These are phyloP conservation scores for Huntiella moniliformis DNA, from an alignment of 2,329 filamentous ascomycete genomes.

Conservation along the genomic window DNA sequence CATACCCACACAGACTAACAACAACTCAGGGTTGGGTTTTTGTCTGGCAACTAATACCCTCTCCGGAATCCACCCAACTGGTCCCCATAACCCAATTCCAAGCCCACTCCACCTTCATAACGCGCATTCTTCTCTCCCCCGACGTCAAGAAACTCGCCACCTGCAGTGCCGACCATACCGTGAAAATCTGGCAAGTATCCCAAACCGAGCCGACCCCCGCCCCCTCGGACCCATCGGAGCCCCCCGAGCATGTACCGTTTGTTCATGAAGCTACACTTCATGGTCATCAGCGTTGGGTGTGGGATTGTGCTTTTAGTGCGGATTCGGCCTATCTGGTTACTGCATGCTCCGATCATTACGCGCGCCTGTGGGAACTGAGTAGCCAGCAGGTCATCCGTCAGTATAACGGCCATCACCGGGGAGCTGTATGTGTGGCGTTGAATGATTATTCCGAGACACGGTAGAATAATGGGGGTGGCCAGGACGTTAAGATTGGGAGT, in stretches of 20 bases:
- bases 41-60: conserved; percentile 84
- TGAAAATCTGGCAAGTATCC: conserved; percentile 83
- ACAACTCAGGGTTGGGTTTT: conserved; percentile 68
- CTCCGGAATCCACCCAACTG: conserved; percentile 63
- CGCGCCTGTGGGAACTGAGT: conserved; percentile 71
- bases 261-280: conserved; percentile 73
- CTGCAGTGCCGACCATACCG: conserved; percentile 81
- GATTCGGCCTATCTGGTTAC: conserved; percentile 88
- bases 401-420: conserved; percentile 86
- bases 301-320: conserved; percentile 90
- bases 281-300: conserved; percentile 89
- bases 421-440: conserved; percentile 77
- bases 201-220: conserved; percentile 37
- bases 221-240: conserved; percentile 25
- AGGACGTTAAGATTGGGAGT: background rate
- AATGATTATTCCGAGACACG: conserved; percentile 58
- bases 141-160: conserved; percentile 90
- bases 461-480: background rate
- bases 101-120: conserved; percentile 84
- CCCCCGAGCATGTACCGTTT: conserved; percentile 38
- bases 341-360: conserved; percentile 85
- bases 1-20: background rate
- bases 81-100: conserved; percentile 76
- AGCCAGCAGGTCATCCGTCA: conserved; percentile 82
- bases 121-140: conserved; percentile 73